These are phyloP conservation scores for Blastobotrys malaysiensis DNA, from an alignment of 1,139 yeast species.

Conservation along the genomic window DNA sequence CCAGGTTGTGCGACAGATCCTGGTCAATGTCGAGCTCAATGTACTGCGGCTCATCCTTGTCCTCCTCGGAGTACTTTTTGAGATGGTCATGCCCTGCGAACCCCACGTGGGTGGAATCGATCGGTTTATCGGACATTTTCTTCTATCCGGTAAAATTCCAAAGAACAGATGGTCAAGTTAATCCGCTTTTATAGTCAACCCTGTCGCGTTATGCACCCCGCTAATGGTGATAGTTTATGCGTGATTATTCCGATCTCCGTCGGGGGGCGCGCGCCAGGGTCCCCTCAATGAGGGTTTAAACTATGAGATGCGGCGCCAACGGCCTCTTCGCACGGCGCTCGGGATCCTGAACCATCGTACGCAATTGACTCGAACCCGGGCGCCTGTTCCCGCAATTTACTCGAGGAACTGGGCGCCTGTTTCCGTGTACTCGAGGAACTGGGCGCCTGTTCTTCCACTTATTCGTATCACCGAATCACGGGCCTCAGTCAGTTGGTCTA, in stretches of 20 bases:
- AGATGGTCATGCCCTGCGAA: not conserved
- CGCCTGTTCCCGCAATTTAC: too few relatives aligned
- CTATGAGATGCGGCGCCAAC: not conserved
- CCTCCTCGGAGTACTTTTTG: not conserved
- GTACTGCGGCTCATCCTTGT: not conserved
- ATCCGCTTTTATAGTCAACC: not conserved
- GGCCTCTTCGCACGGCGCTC: not conserved
- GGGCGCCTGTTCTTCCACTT: too few relatives aligned
- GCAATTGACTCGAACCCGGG: too few relatives aligned
- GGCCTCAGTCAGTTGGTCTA: too few relatives aligned
- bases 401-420: too few relatives aligned
- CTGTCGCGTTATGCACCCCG: not conserved
- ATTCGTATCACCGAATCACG: too few relatives aligned
- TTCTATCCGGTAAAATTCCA: not conserved
- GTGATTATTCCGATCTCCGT: not conserved
- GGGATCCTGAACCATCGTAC: too few relatives aligned
- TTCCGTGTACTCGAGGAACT: too few relatives aligned
- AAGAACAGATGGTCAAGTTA: not conserved
- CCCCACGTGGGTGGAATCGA: not conserved
- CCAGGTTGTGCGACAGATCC: conserved; percentile 11
- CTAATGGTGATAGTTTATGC: not conserved
- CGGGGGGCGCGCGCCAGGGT: not conserved
- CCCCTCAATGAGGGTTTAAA: too few relatives aligned
- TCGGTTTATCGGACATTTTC: not conserved
- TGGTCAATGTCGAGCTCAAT: not conserved